Conservation (phyloP, 2,329 filamentous ascomycete genomes). For the Chrysoporthe deuterocubensis region DNA sequence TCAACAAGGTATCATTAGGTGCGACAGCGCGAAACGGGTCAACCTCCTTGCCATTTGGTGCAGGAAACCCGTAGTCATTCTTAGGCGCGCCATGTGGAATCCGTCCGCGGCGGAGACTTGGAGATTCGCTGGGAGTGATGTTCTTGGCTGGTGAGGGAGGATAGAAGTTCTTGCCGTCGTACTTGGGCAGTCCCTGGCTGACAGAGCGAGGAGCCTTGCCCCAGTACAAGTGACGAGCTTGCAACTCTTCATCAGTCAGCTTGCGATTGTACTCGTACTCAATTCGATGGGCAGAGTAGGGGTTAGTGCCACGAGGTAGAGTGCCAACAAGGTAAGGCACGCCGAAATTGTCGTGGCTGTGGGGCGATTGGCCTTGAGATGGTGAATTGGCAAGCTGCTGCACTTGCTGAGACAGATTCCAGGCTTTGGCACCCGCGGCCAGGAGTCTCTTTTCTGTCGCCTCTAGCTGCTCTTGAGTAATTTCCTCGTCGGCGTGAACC, state of each 20-base stretch:
- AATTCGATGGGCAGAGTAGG: constrained; percentile 45
- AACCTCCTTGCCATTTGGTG: constrained; percentile 14
- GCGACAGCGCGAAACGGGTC: constrained; percentile 21
- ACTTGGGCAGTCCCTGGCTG: constrained; percentile 61
- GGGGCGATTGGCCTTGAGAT: constrained; percentile 2
- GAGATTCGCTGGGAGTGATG: constrained; percentile 19
- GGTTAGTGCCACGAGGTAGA: constrained; percentile 48
- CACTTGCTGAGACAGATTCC: constrained; percentile 14
- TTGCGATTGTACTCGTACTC: constrained; percentile 61
- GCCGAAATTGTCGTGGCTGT: constrained; percentile 23
- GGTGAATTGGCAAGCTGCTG: constrained; percentile 10
- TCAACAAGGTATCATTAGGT: constrained; percentile 7
- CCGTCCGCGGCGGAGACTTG: constrained; percentile 14
- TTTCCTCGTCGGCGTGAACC: constrained; percentile 19
- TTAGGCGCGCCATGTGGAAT: constrained; percentile 28
- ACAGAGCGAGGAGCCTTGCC: constrained; percentile 56
- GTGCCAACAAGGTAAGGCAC: constrained; percentile 61
- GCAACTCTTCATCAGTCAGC: constrained; percentile 62
- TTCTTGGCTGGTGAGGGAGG: constrained; percentile 57
- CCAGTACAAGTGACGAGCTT: constrained; percentile 65
- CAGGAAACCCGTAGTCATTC: constrained; percentile 23
- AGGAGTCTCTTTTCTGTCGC: constrained; percentile 25
- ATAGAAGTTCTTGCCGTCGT: constrained; percentile 68
- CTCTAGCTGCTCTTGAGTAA: constrained; percentile 26
- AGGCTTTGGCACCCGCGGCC: constrained; percentile 23